These are phyloP conservation scores for Peterozyma toletana DNA, from an alignment of 805 yeast genomes.

Conservation along the genomic window DNA sequence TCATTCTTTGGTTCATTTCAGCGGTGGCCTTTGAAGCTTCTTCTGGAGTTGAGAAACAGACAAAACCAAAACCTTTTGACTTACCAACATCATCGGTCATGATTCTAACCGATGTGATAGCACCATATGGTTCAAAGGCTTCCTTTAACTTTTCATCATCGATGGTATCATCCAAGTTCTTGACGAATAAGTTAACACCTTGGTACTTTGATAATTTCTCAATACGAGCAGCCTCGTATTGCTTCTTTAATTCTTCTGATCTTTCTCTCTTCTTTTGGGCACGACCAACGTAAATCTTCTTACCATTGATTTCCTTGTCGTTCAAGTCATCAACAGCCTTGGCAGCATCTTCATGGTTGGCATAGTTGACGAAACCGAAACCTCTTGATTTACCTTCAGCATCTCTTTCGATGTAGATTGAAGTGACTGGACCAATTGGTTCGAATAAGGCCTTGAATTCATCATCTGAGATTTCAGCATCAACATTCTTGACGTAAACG, in stretches of 20 bases:
- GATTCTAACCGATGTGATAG: conserved; percentile 92
- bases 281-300: conserved; percentile 90
- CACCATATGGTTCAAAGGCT: conserved; percentile 89
- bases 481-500: conserved; percentile 89
- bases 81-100: conserved; percentile 93
- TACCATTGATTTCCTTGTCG: conserved; percentile 79
- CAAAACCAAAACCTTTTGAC: conserved; percentile 98
- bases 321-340: conserved; percentile 90
- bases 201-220: conserved; percentile 92
- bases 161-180: conserved; percentile 90
- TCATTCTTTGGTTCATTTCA: conserved; percentile 97
- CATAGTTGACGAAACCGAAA: conserved; percentile 92
- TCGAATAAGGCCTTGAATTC: conserved; percentile 68
- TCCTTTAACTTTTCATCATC: conserved; percentile 88
- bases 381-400: conserved; percentile 88
- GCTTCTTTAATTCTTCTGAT: conserved; percentile 89
- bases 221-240: conserved; percentile 84
- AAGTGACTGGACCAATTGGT: conserved; percentile 74
- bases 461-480: conserved; percentile 58
- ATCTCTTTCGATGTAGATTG: conserved; percentile 74
- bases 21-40: conserved; percentile 98
- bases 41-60: conserved; percentile 95
- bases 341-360: conserved; percentile 78
- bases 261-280: conserved; percentile 99
- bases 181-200: conserved; percentile 94